Base-by-base conservation (phyloP, 2,329 filamentous ascomycete species). In the Trichoderma hamatum region DNA sequence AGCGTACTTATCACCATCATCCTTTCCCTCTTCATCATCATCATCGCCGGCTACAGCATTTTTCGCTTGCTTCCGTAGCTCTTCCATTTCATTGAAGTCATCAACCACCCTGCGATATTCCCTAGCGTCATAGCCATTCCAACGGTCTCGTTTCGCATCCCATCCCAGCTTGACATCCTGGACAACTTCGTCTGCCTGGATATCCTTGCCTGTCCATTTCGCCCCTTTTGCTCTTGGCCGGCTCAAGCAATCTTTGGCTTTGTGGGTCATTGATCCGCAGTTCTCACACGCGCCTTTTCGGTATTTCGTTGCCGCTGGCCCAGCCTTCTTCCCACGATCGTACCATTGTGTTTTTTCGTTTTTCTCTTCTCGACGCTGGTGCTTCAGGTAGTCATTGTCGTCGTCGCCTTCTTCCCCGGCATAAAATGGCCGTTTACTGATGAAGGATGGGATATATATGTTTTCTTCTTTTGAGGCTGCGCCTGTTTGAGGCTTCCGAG, bases 241-340 rank as follows among this genome's bases (percentile, higher is more conserved):
- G 76, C 91, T 93, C 62, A 99, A 82, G 77, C 96, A 99, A 77
- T 98, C 95, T 78, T 97, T 97, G 64, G 89, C 91, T 82, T 97
- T 97, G 82, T 99, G 96, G 72, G 92, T 94, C 92, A 98, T 96
- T 69, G 94, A 91, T 75, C 96, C 96, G 82, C 96, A 99, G 82
- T 99, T 99, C 81, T 98, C 95, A 82, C 96, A 99, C 65, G 96
- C 95, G 77, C 96, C 96, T 83, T 98, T 99, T 73, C 96, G 92
- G 79, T 92, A 99, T 78, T 97, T 99, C 73, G 96, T 99, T 62
- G 95, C 94, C 0, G 94, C 94, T 4, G 93, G 93, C 0, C 92
- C 94, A 13, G 88, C 82, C 78, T 93, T 95, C 81, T 92, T 91
- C 64, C 94, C 94, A 54, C 96, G 91, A 71, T 97, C 92, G 81